Evolutionary conservation across 345 rosid species (phyloP).

Genomic region (Physaria fendleri): DNA sequence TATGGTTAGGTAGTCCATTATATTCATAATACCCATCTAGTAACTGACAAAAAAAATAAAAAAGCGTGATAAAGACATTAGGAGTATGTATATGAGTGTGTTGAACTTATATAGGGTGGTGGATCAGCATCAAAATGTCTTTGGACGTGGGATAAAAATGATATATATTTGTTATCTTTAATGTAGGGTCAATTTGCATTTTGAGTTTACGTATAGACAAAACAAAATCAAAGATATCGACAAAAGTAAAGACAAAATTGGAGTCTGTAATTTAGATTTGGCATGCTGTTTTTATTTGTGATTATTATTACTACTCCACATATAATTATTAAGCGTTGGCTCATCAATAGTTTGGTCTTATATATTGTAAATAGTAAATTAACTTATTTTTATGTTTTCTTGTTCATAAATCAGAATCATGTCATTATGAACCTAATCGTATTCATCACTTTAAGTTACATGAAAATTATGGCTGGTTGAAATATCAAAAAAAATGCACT

Average conservation of each 20-base stretch:
- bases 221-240: neutral
- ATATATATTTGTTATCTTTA: conserved; percentile 17
- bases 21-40: neutral
- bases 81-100: neutral
- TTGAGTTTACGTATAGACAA: conserved; percentile 19
- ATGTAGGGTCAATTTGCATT: conserved; percentile 23
- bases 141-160: conserved; percentile 15
- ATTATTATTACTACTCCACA: conserved; percentile 8
- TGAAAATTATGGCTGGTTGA: conserved; percentile 13
- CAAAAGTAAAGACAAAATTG: conserved; percentile 16
- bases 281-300: conserved; percentile 25
- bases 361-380: neutral
- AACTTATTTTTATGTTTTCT: conserved; percentile 17
- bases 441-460: conserved; percentile 11
- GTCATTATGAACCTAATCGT: neutral
- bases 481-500: too few relatives aligned
- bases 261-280: conserved; percentile 7
- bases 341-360: neutral
- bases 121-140: conserved; percentile 1
- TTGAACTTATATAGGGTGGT: neutral
- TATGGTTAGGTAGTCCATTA: neutral
- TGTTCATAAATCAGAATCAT: conserved; percentile 2
- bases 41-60: neutral
- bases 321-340: conserved; percentile 21
- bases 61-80: conserved; percentile 12